phyloP scores from a whole-genome alignment of 768 basidiomycete species.

The Fibroporia radiculosa region DNA sequence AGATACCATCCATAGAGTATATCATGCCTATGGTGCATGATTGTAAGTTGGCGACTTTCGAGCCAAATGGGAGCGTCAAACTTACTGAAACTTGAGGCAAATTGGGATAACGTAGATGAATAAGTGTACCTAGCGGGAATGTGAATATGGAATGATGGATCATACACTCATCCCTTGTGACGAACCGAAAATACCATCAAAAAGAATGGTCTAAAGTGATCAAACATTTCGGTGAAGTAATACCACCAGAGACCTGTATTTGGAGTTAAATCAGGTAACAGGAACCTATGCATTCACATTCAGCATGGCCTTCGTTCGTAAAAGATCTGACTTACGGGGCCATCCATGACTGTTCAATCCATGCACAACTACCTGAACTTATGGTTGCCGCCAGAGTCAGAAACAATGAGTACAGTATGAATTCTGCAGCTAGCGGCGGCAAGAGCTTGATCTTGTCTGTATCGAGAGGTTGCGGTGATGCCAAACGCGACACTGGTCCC shows the following conservation, averaged over 20 bases:
- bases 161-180: too few species aligned
- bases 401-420: conserved; percentile 37
- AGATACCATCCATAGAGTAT: conserved; percentile 74
- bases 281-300: conserved; percentile 41
- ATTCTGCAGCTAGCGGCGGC: conserved; percentile 38
- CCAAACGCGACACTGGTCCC: conserved; percentile 58
- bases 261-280: conserved; percentile 84
- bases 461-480: conserved; percentile 40
- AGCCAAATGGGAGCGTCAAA: conserved; percentile 1
- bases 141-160: neutral
- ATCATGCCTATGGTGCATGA: conserved; percentile 59
- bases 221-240: conserved; percentile 99
- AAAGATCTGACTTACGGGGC: conserved; percentile 60
- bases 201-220: conserved; percentile 95
- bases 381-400: conserved; percentile 47
- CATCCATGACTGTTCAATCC: conserved; percentile 80
- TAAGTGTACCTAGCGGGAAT: conserved; percentile 56
- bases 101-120: conserved; percentile 77
- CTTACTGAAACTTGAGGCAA: conserved; percentile 82
- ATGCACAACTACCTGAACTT: conserved; percentile 52
- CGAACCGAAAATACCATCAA: conserved; percentile 87
- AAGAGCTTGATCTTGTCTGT: conserved; percentile 11
- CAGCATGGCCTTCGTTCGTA: neutral
- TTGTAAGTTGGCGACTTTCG: neutral
- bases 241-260: conserved; percentile 98